phyloP scores from a whole-genome alignment of 768 basidiomycete genomes.

The Podaxis pistillaris region DNA sequence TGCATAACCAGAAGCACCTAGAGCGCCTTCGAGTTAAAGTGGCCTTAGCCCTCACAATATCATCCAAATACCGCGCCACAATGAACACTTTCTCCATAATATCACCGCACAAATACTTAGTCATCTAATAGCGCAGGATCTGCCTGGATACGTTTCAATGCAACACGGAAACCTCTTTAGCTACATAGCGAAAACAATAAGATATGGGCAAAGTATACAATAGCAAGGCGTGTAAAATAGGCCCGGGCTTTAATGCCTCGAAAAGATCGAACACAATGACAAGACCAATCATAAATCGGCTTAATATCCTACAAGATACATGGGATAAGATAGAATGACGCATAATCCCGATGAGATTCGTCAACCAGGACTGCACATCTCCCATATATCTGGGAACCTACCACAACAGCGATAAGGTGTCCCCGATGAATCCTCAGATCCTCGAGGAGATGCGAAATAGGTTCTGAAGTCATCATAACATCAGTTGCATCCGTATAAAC shows the following conservation, averaged over 20 bases:
- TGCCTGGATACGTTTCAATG: constrained; percentile 40
- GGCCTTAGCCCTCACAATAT: constrained; percentile 43
- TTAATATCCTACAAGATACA: not conserved
- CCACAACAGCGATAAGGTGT: not conserved
- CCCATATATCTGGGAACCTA: not conserved
- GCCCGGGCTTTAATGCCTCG: too few relatives aligned
- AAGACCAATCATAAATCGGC: not conserved
- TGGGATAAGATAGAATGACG: not conserved
- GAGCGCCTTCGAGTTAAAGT: not conserved
- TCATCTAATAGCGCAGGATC: constrained; percentile 39
- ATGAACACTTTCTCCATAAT: constrained; percentile 52
- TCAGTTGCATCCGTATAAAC: not conserved
- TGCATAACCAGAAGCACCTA: not conserved
- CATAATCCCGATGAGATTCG: not conserved
- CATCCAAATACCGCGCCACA: constrained; percentile 71
- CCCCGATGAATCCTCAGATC: not conserved
- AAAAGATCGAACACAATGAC: not conserved
- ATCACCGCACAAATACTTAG: constrained; percentile 22
- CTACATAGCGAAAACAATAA: too few relatives aligned
- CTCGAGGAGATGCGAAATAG: not conserved
- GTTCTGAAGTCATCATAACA: not conserved
- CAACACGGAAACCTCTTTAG: constrained; percentile 45
- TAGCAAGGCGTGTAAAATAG: too few relatives aligned
- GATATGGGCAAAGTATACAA: too few relatives aligned
- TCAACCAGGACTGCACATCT: not conserved